Percentiles rank a stretch among this genome's conserved stretches.
Evolutionary conservation across 2,329 filamentous ascomycete species (phyloP).

Genomic region (Trichoderma gracile): DNA sequence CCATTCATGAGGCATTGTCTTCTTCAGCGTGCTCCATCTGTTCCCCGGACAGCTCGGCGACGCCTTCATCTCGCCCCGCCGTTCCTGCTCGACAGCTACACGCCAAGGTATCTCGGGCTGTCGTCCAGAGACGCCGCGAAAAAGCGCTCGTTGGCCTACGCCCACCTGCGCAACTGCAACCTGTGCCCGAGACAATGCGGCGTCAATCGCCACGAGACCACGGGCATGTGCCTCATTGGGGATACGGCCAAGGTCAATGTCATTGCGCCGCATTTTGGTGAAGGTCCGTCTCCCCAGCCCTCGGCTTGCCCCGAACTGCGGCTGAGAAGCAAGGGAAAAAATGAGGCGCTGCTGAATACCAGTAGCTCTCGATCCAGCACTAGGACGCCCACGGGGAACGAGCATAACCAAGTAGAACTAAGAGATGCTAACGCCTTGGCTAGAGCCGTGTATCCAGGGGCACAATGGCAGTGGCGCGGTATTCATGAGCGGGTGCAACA

Average conservation of each 20-base stretch:
- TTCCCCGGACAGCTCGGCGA: constrained; percentile 20
- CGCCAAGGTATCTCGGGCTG: constrained; percentile 69
- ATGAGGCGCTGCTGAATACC: not conserved
- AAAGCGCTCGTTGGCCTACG: constrained; percentile 73
- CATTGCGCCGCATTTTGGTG: constrained; percentile 82
- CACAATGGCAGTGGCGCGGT: constrained; percentile 78
- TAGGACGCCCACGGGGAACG: not conserved
- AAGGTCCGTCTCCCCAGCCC: constrained; percentile 50
- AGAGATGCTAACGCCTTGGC: constrained; percentile 15
- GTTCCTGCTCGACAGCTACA: constrained; percentile 74
- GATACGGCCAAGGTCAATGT: constrained; percentile 77
- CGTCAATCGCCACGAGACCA: constrained; percentile 78
- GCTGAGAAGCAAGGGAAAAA: not conserved
- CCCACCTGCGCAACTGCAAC: constrained; percentile 76
- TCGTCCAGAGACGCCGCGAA: constrained; percentile 67
- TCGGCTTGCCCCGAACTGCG: constrained; percentile 14
- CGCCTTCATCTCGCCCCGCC: constrained; percentile 58
- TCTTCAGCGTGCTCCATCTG: constrained; percentile 5
- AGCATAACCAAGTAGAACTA: not conserved
- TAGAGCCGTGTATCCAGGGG: constrained; percentile 78
- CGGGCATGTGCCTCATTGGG: constrained; percentile 76
- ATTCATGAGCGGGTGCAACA: constrained; percentile 75
- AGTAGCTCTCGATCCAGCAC: not conserved
- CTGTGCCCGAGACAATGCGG: constrained; percentile 75
- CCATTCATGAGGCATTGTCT: constrained; percentile 24